These are phyloP conservation scores for Trifolium dubium DNA, from an alignment of 306 rosid genomes.

Conservation along the genomic window DNA sequence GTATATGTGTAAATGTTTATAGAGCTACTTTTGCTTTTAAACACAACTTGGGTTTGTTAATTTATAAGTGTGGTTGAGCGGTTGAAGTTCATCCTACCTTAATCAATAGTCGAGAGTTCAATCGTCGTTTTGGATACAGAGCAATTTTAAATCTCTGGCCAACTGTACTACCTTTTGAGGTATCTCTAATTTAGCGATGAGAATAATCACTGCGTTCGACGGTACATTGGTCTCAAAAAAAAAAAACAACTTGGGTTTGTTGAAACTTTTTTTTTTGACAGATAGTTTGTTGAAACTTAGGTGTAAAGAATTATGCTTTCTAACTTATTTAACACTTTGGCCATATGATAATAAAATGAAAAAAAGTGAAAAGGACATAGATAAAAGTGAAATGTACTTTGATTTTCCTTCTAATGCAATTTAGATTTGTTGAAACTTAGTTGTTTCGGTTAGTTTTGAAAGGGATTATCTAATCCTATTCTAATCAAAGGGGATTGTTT, in stretches of 20 bases:
- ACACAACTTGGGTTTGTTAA: slow-evolving; percentile 24
- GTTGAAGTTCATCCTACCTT: too few relatives aligned
- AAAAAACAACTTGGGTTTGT: slow-evolving; percentile 25
- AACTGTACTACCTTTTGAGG: too few relatives aligned
- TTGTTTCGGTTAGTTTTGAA: slow-evolving; percentile 43
- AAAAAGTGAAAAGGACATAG: background rate
- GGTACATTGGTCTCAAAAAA: too few relatives aligned
- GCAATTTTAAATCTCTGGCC: too few relatives aligned
- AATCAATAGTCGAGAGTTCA: too few relatives aligned
- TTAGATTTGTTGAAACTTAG: slow-evolving; percentile 48
- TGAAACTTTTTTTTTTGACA: too few relatives aligned
- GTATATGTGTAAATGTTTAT: slow-evolving; percentile 18
- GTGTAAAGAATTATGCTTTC: slow-evolving; percentile 43
- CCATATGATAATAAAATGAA: background rate
- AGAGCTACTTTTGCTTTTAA: slow-evolving; percentile 42
- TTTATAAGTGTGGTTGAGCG: too few relatives aligned
- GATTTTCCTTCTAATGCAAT: slow-evolving; percentile 46
- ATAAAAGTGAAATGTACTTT: slow-evolving; percentile 32
- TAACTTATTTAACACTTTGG: slow-evolving; percentile 26
- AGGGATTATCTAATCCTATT: slow-evolving; percentile 18
- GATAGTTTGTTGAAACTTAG: slow-evolving; percentile 46
- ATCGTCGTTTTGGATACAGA: too few relatives aligned
- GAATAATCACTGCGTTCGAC: too few relatives aligned
- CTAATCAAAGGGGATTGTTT: too few relatives aligned
- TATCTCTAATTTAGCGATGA: too few relatives aligned